These are phyloP conservation scores for Colletotrichum siamense DNA, from an alignment of 2,329 filamentous ascomycete genomes.

Conservation along the genomic window DNA sequence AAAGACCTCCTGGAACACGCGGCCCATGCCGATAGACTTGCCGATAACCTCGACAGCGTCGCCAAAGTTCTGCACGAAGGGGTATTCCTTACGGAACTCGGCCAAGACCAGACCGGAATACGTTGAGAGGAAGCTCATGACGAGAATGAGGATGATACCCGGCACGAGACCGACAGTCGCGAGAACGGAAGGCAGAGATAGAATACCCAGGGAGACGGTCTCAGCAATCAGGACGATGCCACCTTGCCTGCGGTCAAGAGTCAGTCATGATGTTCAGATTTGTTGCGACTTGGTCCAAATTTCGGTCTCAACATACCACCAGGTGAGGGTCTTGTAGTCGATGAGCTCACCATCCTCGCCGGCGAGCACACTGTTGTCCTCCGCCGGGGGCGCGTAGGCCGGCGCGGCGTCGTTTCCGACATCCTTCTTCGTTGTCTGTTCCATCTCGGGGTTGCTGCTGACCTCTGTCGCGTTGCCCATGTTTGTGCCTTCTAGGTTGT, in stretches of 20 bases:
- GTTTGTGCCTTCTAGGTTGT: background rate
- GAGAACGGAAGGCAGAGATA: conserved; percentile 79
- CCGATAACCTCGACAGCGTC: conserved; percentile 67
- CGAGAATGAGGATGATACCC: conserved; percentile 74
- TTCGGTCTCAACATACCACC: conserved; percentile 36
- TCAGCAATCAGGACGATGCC: conserved; percentile 49
- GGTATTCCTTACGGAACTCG: conserved; percentile 75
- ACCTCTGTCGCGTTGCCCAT: conserved; percentile 8
- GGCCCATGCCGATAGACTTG: conserved; percentile 50
- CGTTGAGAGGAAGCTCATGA: conserved; percentile 71
- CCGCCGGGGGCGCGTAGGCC: background rate
- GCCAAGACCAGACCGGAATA: conserved; percentile 61
- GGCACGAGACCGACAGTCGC: conserved; percentile 74
- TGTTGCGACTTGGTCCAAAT: background rate
- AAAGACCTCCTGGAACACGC: conserved; percentile 62
- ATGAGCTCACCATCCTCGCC: conserved; percentile 27
- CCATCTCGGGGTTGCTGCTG: conserved; percentile 7
- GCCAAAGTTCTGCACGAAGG: conserved; percentile 70
- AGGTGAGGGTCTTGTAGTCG: conserved; percentile 41
- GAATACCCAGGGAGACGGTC: conserved; percentile 55
- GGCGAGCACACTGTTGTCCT: conserved; percentile 12
- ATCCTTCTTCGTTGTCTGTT: background rate
- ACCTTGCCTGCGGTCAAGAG: conserved; percentile 41
- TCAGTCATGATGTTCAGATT: background rate
- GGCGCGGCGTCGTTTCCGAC: background rate